Evolutionary conservation across 225 moss, liverwort and hornwort species (phyloP).

Genomic region (Pseudisothecium myosuroides): DNA sequence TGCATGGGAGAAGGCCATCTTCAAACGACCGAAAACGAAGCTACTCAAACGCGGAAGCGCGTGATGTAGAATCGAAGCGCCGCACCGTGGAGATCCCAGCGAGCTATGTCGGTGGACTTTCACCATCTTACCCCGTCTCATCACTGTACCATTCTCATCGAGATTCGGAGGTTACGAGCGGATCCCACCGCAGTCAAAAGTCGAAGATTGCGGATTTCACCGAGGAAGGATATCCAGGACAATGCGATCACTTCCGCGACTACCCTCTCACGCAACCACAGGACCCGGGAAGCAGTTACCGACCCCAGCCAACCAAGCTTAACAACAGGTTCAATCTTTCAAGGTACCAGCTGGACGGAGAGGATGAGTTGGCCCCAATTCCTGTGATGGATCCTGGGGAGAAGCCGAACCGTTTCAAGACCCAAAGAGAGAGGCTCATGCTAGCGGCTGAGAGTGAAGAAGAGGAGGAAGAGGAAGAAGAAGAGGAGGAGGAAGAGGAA

Average conservation of each 20-base stretch:
- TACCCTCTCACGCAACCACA: background rate
- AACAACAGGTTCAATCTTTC: constrained; percentile 22
- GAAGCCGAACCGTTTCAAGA: constrained; percentile 2
- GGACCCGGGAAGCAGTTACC: background rate
- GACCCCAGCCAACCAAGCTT: background rate
- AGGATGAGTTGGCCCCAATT: background rate
- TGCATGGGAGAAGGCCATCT: background rate
- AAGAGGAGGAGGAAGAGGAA: background rate
- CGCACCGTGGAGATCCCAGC: background rate
- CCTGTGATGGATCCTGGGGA: background rate
- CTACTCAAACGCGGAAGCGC: background rate
- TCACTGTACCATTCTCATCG: background rate
- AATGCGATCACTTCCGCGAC: background rate
- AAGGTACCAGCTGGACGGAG: constrained; percentile 13
- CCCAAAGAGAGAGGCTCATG: constrained; percentile 13
- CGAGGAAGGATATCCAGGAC: background rate
- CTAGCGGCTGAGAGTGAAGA: background rate
- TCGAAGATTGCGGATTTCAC: background rate
- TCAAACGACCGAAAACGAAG: background rate
- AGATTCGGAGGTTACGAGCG: background rate
- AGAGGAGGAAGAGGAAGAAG: background rate
- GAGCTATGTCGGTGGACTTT: background rate
- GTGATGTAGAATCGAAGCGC: background rate
- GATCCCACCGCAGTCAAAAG: background rate
- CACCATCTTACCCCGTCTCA: constrained; percentile 1